phyloP scores from a whole-genome alignment of 2,329 filamentous ascomycete genomes.

The Penicillium sp. region DNA sequence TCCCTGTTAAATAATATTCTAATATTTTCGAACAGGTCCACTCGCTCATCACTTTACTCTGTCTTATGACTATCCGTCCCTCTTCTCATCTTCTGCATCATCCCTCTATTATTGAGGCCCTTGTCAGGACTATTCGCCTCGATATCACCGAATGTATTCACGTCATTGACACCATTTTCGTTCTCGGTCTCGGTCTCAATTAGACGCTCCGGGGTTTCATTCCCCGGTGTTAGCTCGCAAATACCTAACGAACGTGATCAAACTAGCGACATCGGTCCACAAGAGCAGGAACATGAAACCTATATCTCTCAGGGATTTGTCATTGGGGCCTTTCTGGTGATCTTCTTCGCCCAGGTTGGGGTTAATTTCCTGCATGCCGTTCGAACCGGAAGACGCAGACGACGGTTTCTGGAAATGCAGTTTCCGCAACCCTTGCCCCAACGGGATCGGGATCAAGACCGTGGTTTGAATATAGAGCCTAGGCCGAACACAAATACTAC shows the following conservation, averaged over 20 bases:
- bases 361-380: slow-evolving; percentile 31
- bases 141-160: slow-evolving; percentile 30
- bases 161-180: slow-evolving; percentile 36
- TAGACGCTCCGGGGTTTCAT: slow-evolving; percentile 20
- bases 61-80: slow-evolving; percentile 48
- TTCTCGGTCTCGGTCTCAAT: slow-evolving; percentile 41
- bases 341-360: slow-evolving; percentile 34
- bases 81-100: slow-evolving; percentile 35
- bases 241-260: slow-evolving; percentile 4
- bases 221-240: slow-evolving; percentile 6
- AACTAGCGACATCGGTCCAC: not conserved
- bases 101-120: slow-evolving; percentile 30
- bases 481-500: not conserved
- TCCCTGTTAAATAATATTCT: slow-evolving; percentile 8
- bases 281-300: slow-evolving; percentile 16
- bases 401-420: slow-evolving; percentile 23
- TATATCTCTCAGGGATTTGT: slow-evolving; percentile 37
- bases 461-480: not conserved
- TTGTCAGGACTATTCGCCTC: slow-evolving; percentile 22
- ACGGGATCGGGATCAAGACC: slow-evolving; percentile 6
- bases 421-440: slow-evolving; percentile 26
- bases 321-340: slow-evolving; percentile 32
- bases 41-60: slow-evolving; percentile 36
- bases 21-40: slow-evolving; percentile 27
- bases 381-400: slow-evolving; percentile 25